Evolutionary conservation across 257 asterid species (phyloP).

Genomic region (Nicotiana knightiana): DNA sequence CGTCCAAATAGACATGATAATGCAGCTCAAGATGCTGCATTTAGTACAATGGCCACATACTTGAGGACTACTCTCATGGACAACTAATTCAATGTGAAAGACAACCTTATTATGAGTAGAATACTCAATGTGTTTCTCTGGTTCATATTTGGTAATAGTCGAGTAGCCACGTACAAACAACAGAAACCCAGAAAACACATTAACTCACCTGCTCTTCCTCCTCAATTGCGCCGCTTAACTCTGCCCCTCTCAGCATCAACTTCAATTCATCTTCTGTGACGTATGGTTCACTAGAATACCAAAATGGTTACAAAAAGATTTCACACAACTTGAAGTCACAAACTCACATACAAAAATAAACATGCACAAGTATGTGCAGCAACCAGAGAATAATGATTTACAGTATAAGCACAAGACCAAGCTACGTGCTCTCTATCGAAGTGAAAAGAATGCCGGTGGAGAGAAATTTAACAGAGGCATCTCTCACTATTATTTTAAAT

Average conservation of each 20-base stretch:
- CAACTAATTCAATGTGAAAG: neutral
- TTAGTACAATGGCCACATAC: neutral
- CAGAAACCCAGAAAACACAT: slow-evolving; percentile 8
- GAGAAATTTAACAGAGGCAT: too few relatives aligned
- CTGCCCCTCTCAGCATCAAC: slow-evolving; percentile 98
- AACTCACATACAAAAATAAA: neutral
- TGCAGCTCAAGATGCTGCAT: neutral
- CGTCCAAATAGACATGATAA: neutral
- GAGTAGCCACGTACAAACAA: neutral
- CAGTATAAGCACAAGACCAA: too few relatives aligned
- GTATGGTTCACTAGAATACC: slow-evolving; percentile 72
- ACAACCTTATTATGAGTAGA: neutral
- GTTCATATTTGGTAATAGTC: neutral
- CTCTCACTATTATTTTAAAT: too few relatives aligned
- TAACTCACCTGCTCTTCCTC: slow-evolving; percentile 93
- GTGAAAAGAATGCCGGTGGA: too few relatives aligned
- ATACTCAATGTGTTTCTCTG: slow-evolving; percentile 6
- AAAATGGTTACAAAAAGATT: neutral
- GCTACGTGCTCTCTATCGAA: too few relatives aligned
- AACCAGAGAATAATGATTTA: too few relatives aligned
- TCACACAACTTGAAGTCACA: neutral
- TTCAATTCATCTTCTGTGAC: slow-evolving; percentile 98
- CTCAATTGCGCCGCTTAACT: slow-evolving; percentile 96
- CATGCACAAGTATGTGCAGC: too few relatives aligned
- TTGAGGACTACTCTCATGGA: neutral